Evolutionary conservation across 2,329 filamentous ascomycete genomes (phyloP).

Genomic region (Ophioceras dolichostomum): DNA sequence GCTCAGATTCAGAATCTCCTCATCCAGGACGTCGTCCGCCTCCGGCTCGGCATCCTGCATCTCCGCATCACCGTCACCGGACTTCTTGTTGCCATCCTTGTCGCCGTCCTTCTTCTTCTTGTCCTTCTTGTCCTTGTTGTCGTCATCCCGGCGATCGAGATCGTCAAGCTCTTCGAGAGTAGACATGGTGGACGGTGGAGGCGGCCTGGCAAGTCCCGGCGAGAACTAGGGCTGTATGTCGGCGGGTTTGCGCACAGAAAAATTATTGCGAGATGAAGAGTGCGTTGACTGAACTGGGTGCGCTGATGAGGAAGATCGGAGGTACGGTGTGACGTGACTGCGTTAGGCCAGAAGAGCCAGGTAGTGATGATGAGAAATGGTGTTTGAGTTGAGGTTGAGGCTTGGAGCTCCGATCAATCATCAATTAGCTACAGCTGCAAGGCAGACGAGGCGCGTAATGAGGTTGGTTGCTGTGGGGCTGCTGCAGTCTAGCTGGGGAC

Average conservation of each 20-base stretch:
- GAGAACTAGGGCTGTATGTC: too few relatives aligned
- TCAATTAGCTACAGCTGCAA: too few relatives aligned
- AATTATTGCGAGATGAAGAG: too few relatives aligned
- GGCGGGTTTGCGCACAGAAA: too few relatives aligned
- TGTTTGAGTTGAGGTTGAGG: constrained; percentile 2
- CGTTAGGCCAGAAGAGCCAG: too few relatives aligned
- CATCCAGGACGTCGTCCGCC: constrained; percentile 75
- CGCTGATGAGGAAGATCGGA: too few relatives aligned
- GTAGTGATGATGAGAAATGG: constrained; percentile 4
- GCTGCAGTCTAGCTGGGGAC: background rate
- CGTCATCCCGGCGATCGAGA: constrained; percentile 68
- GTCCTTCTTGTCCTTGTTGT: constrained; percentile 38
- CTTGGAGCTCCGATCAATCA: too few relatives aligned
- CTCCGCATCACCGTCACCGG: constrained; percentile 63
- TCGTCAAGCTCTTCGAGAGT: constrained; percentile 88
- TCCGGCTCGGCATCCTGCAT: constrained; percentile 75
- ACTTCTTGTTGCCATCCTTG: constrained; percentile 44
- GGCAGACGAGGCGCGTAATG: constrained; percentile 9
- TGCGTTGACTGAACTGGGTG: too few relatives aligned
- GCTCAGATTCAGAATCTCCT: constrained; percentile 84
- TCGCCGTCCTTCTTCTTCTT: constrained; percentile 25
- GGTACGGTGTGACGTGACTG: too few relatives aligned
- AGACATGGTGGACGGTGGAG: constrained; percentile 69
- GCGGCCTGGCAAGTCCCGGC: too few relatives aligned
- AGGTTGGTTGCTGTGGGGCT: too few relatives aligned